Percentiles rank a stretch among this genome's conserved stretches.
Conservation (phyloP, 768 basidiomycete species). For the Panellus pusillus region DNA sequence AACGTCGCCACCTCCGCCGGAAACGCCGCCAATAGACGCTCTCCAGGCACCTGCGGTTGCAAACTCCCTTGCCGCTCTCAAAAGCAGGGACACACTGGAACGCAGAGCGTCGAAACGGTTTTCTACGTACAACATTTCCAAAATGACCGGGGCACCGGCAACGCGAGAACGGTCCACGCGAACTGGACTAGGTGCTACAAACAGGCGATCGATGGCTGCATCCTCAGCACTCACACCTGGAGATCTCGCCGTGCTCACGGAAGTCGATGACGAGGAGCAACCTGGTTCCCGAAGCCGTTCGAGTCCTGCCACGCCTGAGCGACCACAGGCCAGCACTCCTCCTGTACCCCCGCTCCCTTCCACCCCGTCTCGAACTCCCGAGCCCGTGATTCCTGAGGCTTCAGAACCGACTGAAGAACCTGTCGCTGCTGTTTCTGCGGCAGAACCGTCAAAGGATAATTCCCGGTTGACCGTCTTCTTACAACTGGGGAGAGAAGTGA, state of each 20-base stretch:
- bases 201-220: constrained; percentile 68
- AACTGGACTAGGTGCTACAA: constrained; percentile 40
- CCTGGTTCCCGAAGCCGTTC: constrained; percentile 31
- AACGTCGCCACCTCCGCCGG: constrained; percentile 31
- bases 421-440: constrained; percentile 18
- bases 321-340: constrained; percentile 29
- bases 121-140: constrained; percentile 90
- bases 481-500: constrained; percentile 87
- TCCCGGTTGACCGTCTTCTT: constrained; percentile 75
- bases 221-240: constrained; percentile 63
- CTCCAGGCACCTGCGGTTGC: constrained; percentile 65
- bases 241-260: constrained; percentile 73
- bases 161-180: constrained; percentile 50
- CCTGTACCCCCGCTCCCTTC: constrained; percentile 50
- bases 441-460: constrained; percentile 23
- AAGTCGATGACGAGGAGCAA: constrained; percentile 65
- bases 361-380: constrained; percentile 44
- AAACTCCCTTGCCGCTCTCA: constrained; percentile 83
- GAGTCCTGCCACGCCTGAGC: constrained; percentile 40
- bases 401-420: constrained; percentile 6
- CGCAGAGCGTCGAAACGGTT: constrained; percentile 94
- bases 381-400: constrained; percentile 26
- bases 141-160: constrained; percentile 72
- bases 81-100: constrained; percentile 83
- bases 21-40: constrained; percentile 38